Percentiles rank a stretch among this genome's conserved stretches.
Conservation (phyloP, 495 filamentous ascomycete species). For the Aspergillus indologenus region DNA sequence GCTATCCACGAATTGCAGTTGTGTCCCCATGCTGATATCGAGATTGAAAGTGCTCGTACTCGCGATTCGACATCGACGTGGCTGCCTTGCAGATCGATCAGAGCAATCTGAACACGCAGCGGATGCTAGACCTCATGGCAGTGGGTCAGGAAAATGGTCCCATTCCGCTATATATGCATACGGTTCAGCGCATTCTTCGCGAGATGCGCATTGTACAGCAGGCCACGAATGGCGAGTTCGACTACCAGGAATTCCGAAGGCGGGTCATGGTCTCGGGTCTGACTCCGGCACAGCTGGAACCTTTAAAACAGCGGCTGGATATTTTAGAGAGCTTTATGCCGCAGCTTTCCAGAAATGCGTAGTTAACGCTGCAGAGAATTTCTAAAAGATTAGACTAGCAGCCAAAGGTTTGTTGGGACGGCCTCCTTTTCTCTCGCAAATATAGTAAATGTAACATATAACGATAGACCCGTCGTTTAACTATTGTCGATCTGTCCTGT, state of each 20-base stretch:
- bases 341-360: too few species aligned
- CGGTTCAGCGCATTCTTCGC: constrained; percentile 55
- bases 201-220: constrained; percentile 54
- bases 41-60: constrained; percentile 24
- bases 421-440: too few species aligned
- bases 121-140: constrained; percentile 69
- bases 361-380: too few species aligned
- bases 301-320: constrained; percentile 55
- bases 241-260: constrained; percentile 51
- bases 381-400: constrained; percentile 9
- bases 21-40: too few species aligned
- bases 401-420: constrained; percentile 11
- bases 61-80: constrained; percentile 43
- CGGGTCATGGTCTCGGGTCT: constrained; percentile 35
- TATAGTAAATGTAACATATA: too few species aligned
- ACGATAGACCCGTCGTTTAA: constrained; percentile 59
- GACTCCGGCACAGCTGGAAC: constrained; percentile 42
- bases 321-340: constrained; percentile 58
- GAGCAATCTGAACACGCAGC: constrained; percentile 56
- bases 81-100: constrained; percentile 55
- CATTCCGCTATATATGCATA: constrained; percentile 62
- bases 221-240: constrained; percentile 36
- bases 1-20: background rate
- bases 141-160: constrained; percentile 42
- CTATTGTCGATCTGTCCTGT: constrained; percentile 73